Base-by-base conservation (phyloP, 345 rosid genomes). In the Aegle marmelos region DNA sequence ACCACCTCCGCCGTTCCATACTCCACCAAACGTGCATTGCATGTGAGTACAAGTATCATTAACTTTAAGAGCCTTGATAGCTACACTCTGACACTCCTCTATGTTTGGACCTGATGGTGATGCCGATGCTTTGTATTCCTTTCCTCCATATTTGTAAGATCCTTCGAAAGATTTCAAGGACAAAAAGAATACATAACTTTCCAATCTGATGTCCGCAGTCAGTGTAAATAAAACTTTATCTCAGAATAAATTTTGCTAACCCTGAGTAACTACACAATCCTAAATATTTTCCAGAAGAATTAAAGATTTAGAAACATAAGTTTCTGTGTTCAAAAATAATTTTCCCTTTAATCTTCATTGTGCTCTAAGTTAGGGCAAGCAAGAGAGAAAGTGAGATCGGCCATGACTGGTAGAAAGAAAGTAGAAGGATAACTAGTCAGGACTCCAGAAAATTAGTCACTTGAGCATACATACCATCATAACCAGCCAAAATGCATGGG, bases 1-100 rank as follows among this genome's bases (percentile, higher is more conserved):
- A 68, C 99, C 98, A n/a, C 97, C 91, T 68, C 99, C 99, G 50
- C 99, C 99, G 78, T 94, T 96, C 99, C 99, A 96, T 59, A 96
- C 76, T 59, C 99, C 99, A 45, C 97, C 97, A 27, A 96, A 96
- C 73, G 99, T 89, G 85, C 99, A 96, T 83, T 93, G 88, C 95
- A 91, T 89, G 85, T 92, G 90, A 14, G 89, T 90, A 66, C 99
- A 96, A 31, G 98, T 82, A 45, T 90, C 94, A 61, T 96, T 96
- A 68, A 89, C 89, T 90, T 90, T 91, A 33, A 96, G 98, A 68
- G 99, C 95, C 84, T 86, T 89, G 28, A 86, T 60, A 75, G 92
- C 89, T 68, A 88, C 76, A 76, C 92, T 89, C 80, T 89, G 82
- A 80, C 99, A 96, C 73, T 79, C 93, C n/a, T 88, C 92, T 79